Conservation (phyloP, 164 flowering plant genomes). For the Umbilicus rupestris region DNA sequence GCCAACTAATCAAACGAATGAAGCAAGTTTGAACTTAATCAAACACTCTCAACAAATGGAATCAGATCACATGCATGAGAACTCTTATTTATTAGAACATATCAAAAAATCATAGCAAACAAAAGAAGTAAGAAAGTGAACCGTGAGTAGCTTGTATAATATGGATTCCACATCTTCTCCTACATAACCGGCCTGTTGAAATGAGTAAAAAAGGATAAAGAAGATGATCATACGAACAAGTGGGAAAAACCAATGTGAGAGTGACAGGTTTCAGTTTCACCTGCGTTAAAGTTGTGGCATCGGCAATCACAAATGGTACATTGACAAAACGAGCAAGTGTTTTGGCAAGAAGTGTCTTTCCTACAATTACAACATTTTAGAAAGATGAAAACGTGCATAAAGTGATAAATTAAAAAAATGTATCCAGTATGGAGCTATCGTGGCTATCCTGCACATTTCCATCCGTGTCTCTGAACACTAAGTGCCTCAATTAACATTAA, state of each 20-base stretch:
- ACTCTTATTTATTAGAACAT: neutral
- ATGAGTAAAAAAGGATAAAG: neutral
- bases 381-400: constrained; percentile 10
- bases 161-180: constrained; percentile 99
- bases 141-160: constrained; percentile 79
- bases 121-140: constrained; percentile 13
- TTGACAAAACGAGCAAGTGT: constrained; percentile 93
- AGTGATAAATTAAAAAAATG: neutral
- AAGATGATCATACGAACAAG: neutral
- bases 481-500: neutral
- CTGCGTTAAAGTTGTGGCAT: constrained; percentile 95
- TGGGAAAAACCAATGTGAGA: neutral
- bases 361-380: constrained; percentile 26
- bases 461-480: neutral
- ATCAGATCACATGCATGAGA: neutral
- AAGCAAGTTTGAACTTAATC: neutral
- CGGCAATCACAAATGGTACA: constrained; percentile 97
- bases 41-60: neutral
- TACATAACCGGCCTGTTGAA: constrained; percentile 94
- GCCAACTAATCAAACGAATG: neutral
- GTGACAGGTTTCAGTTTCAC: constrained; percentile 26
- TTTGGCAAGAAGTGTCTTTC: constrained; percentile 94
- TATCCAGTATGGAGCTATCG: neutral
- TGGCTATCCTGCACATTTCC: neutral
- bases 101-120: neutral